Evolutionary conservation across 2,329 filamentous ascomycete species (phyloP).

Genomic region (Gnomoniopsis smithogilvyi): DNA sequence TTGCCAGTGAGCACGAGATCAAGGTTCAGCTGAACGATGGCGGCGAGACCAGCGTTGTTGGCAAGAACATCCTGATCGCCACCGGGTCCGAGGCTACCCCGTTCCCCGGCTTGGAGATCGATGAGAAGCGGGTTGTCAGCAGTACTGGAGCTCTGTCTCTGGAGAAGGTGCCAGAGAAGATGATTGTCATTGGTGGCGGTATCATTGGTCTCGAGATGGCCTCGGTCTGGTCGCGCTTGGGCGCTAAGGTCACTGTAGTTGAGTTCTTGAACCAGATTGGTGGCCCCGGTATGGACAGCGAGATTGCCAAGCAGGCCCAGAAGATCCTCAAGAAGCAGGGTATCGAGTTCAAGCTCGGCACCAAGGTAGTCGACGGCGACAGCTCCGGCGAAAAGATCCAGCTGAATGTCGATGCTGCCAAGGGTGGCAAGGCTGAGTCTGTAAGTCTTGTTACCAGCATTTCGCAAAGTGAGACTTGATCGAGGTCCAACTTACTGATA

Average conservation of each 20-base stretch:
- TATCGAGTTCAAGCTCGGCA: slow-evolving; percentile 96
- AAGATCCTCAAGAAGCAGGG: slow-evolving; percentile 96
- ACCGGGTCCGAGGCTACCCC: slow-evolving; percentile 94
- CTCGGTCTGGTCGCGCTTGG: slow-evolving; percentile 94
- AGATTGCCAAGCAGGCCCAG: slow-evolving; percentile 87
- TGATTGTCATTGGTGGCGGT: slow-evolving; percentile 96
- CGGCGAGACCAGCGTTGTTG: slow-evolving; percentile 80
- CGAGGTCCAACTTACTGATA: slow-evolving; percentile 4
- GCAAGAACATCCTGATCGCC: slow-evolving; percentile 97
- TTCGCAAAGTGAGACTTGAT: neutral
- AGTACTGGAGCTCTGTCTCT: slow-evolving; percentile 93
- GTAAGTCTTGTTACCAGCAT: slow-evolving; percentile 46
- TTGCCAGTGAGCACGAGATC: slow-evolving; percentile 85
- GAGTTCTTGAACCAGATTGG: slow-evolving; percentile 96
- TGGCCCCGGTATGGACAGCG: slow-evolving; percentile 93
- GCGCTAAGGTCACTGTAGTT: slow-evolving; percentile 92
- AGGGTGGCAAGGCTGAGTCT: slow-evolving; percentile 92
- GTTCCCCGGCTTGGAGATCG: slow-evolving; percentile 92
- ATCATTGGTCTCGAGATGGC: slow-evolving; percentile 99
- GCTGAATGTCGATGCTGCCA: slow-evolving; percentile 84
- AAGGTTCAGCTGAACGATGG: slow-evolving; percentile 88
- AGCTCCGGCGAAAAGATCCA: slow-evolving; percentile 73
- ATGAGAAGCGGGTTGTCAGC: slow-evolving; percentile 96
- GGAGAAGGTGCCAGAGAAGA: slow-evolving; percentile 87
- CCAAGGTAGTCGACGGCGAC: slow-evolving; percentile 89